phyloP scores from a whole-genome alignment of 2,329 filamentous ascomycete genomes.

The Aspergillus hortae region DNA sequence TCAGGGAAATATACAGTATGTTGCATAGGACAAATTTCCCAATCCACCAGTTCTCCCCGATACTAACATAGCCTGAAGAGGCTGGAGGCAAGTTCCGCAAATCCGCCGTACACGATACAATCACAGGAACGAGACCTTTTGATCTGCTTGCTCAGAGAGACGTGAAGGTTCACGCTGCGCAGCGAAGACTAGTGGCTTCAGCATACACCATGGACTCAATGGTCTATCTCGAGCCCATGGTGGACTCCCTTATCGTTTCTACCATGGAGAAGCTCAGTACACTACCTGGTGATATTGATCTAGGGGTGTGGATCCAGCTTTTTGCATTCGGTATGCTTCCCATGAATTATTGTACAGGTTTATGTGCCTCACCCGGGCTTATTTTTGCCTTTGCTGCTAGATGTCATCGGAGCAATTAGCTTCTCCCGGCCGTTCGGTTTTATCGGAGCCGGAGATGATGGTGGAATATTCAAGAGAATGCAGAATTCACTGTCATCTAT shows the following conservation, averaged over 20 bases:
- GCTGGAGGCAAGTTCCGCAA: too few species aligned
- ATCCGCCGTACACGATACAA: too few species aligned
- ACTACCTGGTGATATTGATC: not conserved
- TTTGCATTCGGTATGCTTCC: conserved; percentile 2
- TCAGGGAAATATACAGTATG: too few species aligned
- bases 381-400: not conserved
- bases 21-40: too few species aligned
- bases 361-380: not conserved
- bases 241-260: not conserved
- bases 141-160: too few species aligned
- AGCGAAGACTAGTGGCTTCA: too few species aligned
- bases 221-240: not conserved
- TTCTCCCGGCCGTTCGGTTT: conserved; percentile 3
- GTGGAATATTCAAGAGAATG: not conserved
- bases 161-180: too few species aligned
- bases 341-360: not conserved
- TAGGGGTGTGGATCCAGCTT: not conserved
- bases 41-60: too few species aligned
- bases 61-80: too few species aligned
- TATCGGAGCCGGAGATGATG: not conserved
- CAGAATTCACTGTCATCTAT: not conserved
- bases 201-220: too few species aligned
- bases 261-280: conserved; percentile 1
- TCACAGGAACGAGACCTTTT: too few species aligned
- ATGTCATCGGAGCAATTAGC: conserved; percentile 2